These are phyloP conservation scores for Hericium rajendrae DNA, from an alignment of 768 basidiomycete genomes.

Conservation along the genomic window DNA sequence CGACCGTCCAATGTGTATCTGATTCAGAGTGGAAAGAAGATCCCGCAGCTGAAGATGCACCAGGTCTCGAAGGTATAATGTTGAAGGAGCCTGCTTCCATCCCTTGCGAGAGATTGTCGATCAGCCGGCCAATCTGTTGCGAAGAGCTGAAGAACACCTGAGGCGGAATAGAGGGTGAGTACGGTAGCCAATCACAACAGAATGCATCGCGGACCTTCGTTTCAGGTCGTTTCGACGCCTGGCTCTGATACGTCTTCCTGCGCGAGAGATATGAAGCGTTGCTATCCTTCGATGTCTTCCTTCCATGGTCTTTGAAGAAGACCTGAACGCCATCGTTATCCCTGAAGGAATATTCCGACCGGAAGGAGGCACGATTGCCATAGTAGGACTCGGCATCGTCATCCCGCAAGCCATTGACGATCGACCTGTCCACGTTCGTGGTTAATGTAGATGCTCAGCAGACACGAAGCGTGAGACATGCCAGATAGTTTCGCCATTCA, in stretches of 20 bases:
- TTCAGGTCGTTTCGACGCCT: constrained; percentile 54
- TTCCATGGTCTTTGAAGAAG: constrained; percentile 69
- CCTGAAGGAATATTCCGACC: constrained; percentile 57
- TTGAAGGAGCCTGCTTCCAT: constrained; percentile 83
- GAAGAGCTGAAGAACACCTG: constrained; percentile 71
- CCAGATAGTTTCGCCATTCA: constrained; percentile 87
- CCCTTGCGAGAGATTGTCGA: constrained; percentile 73
- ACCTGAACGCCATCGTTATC: constrained; percentile 53
- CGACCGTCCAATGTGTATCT: constrained; percentile 58
- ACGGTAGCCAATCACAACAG: not conserved
- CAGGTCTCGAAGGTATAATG: constrained; percentile 37
- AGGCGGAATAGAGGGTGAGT: not conserved
- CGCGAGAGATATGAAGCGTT: constrained; percentile 47
- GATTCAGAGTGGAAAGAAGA: constrained; percentile 40
- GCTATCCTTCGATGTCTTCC: constrained; percentile 59
- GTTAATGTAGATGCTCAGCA: constrained; percentile 6
- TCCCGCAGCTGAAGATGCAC: not conserved
- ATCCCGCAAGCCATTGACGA: constrained; percentile 76
- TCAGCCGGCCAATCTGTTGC: constrained; percentile 72
- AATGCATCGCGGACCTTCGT: constrained; percentile 53
- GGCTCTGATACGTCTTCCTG: constrained; percentile 42
- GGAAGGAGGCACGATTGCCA: constrained; percentile 58
- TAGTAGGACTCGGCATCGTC: constrained; percentile 65
- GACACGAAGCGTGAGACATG: constrained; percentile 25
- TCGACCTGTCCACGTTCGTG: constrained; percentile 42